Evolutionary conservation across 371 early-diverging fungal genomes (phyloP).

Genomic region (Actinomortierella wolfii): DNA sequence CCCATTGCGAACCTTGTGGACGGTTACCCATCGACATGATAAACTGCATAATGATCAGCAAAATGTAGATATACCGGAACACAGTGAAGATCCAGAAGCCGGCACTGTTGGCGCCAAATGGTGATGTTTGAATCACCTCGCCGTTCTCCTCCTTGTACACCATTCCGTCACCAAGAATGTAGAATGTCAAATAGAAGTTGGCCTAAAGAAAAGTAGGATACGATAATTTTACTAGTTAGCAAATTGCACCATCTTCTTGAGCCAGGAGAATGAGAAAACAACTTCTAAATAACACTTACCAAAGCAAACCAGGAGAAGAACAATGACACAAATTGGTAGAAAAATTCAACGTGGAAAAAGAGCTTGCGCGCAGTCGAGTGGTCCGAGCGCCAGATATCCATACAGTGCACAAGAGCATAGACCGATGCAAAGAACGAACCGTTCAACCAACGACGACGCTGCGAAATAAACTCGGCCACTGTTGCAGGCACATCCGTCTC

Average conservation of each 20-base stretch:
- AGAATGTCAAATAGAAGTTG: constrained; percentile 80
- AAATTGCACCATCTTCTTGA: constrained; percentile 73
- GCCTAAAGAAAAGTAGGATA: constrained; percentile 49
- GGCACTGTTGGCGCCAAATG: constrained; percentile 52
- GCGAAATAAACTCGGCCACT: constrained; percentile 84
- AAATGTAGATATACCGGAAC: constrained; percentile 65
- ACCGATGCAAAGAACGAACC: constrained; percentile 79
- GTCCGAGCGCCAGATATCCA: constrained; percentile 63
- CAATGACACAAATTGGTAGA: constrained; percentile 66
- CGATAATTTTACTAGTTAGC: constrained; percentile 23
- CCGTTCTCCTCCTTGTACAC: constrained; percentile 18
- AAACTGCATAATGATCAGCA: constrained; percentile 67
- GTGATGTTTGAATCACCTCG: constrained; percentile 38
- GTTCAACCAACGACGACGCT: constrained; percentile 91
- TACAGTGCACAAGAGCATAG: constrained; percentile 60
- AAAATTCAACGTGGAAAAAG: constrained; percentile 63
- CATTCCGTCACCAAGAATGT: constrained; percentile 66
- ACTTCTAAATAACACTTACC: constrained; percentile 43
- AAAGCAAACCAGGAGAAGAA: constrained; percentile 80
- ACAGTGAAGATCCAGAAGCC: constrained; percentile 50
- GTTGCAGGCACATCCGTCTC: constrained; percentile 87
- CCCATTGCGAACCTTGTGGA: constrained; percentile 77
- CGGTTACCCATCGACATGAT: constrained; percentile 80
- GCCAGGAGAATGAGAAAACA: constrained; percentile 9
- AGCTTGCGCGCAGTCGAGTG: constrained; percentile 70